A percentile compares a stretch with the other conserved stretches of the same genome.
Conservation (phyloP, 352 stramenopile species). For the Phytophthora pistaciae region DNA sequence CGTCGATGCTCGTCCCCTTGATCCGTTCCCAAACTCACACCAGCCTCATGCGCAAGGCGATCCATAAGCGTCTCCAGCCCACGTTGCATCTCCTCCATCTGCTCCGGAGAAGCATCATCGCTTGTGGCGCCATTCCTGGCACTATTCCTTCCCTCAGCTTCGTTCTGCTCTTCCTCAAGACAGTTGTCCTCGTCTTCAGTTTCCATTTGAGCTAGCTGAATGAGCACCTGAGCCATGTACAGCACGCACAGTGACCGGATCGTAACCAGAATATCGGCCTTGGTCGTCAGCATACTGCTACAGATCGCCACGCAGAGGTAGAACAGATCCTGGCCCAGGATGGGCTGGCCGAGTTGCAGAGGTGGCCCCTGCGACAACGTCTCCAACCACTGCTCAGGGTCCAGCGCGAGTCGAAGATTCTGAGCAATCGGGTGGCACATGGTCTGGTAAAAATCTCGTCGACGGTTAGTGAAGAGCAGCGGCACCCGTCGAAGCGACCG, state of each 20-base stretch:
- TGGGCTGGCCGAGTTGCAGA: constrained; percentile 61
- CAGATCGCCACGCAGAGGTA: constrained; percentile 80
- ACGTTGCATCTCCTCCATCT: constrained; percentile 54
- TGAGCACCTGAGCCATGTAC: constrained; percentile 81
- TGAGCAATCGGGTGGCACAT: constrained; percentile 59
- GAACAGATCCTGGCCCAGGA: constrained; percentile 82
- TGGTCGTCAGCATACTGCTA: constrained; percentile 80
- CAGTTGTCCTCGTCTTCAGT: constrained; percentile 71
- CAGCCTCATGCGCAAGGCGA: constrained; percentile 50
- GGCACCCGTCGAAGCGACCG: constrained; percentile 63
- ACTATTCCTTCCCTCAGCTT: constrained; percentile 11
- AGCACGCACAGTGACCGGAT: constrained; percentile 82
- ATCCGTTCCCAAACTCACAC: constrained; percentile 34
- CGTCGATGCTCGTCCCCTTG: neutral
- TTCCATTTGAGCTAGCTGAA: constrained; percentile 66
- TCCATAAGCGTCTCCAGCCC: constrained; percentile 66
- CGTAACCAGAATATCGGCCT: constrained; percentile 82
- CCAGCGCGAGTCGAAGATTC: constrained; percentile 57
- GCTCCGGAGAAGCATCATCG: constrained; percentile 31
- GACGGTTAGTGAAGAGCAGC: constrained; percentile 65
- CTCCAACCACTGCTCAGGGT: constrained; percentile 58
- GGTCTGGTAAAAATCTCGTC: constrained; percentile 57
- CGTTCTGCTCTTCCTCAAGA: constrained; percentile 35
- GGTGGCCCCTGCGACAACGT: constrained; percentile 55
- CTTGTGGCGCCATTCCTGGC: neutral